Evolutionary conservation across 306 rosid genomes (phyloP).

Genomic region (Luffa acutangula): DNA sequence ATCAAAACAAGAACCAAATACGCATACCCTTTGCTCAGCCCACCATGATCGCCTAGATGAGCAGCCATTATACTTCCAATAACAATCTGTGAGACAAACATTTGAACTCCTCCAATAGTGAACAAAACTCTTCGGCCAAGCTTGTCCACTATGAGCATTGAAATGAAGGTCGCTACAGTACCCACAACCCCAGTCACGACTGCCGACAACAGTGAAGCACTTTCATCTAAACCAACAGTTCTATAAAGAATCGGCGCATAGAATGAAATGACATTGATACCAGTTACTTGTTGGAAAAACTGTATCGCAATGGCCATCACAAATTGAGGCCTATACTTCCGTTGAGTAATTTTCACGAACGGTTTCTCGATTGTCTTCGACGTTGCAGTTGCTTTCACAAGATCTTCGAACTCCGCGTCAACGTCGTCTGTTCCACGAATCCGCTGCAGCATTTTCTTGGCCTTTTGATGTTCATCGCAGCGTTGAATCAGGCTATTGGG

Average conservation of each 20-base stretch:
- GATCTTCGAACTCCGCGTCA: conserved; percentile 34
- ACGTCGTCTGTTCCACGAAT: conserved; percentile 36
- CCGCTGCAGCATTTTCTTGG: conserved; percentile 36
- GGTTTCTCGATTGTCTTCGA: conserved; percentile 16
- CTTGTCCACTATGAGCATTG: conserved; percentile 39
- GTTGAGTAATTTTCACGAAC: conserved; percentile 14
- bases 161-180: conserved; percentile 27
- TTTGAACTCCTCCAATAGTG: conserved; percentile 43
- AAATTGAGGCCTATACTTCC: conserved; percentile 36
- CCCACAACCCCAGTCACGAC: conserved; percentile 35
- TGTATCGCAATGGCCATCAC: conserved; percentile 46
- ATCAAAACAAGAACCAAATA: conserved; percentile 35
- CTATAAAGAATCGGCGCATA: conserved; percentile 38
- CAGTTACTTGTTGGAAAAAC: conserved; percentile 40
- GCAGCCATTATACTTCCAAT: conserved; percentile 41
- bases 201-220: conserved; percentile 33
- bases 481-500: conserved; percentile 70
- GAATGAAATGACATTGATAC: conserved; percentile 43
- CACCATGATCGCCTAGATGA: conserved; percentile 49
- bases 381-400: conserved; percentile 19
- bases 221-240: conserved; percentile 39
- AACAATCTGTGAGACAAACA: conserved; percentile 38
- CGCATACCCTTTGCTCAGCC: conserved; percentile 33
- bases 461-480: conserved; percentile 27
- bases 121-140: conserved; percentile 43